A percentile compares a stretch with the other conserved stretches of the same genome.
phyloP scores from a whole-genome alignment of 176 grass and related monocot species.

The Bonia amplexicaulis region DNA sequence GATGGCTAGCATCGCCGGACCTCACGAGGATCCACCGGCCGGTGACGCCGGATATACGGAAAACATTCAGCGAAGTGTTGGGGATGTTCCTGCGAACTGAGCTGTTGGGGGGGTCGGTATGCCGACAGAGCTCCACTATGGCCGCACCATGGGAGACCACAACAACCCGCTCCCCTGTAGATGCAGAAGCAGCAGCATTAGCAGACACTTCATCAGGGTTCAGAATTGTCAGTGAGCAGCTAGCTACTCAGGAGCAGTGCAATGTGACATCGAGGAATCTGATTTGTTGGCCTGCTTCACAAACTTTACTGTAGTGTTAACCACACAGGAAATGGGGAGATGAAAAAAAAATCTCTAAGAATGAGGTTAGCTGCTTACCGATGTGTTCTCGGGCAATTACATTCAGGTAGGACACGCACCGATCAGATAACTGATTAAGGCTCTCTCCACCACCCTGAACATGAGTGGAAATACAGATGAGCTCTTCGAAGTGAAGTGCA shows the following conservation, averaged over 20 bases:
- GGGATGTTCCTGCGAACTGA: constrained; percentile 28
- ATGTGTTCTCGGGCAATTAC: constrained; percentile 52
- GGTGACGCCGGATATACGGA: background rate
- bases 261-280: background rate
- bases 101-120: constrained; percentile 12
- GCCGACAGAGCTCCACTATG: constrained; percentile 46
- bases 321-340: no score
- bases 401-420: constrained; percentile 59
- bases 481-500: background rate
- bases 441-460: constrained; percentile 79
- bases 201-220: background rate
- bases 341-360: no score
- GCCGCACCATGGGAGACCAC: constrained; percentile 53
- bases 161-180: constrained; percentile 49
- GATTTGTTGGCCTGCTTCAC: background rate
- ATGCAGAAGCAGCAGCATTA: background rate
- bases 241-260: background rate
- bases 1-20: constrained; percentile 32
- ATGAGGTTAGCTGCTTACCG: constrained; percentile 27
- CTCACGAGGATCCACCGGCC: constrained; percentile 54
- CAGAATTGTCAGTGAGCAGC: background rate
- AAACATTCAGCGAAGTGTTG: constrained; percentile 38
- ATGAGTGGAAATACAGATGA: background rate
- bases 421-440: constrained; percentile 46
- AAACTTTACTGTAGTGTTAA: background rate